These are phyloP conservation scores for Paxillus ammoniavirescens DNA, from an alignment of 768 basidiomycete species.

Conservation along the genomic window DNA sequence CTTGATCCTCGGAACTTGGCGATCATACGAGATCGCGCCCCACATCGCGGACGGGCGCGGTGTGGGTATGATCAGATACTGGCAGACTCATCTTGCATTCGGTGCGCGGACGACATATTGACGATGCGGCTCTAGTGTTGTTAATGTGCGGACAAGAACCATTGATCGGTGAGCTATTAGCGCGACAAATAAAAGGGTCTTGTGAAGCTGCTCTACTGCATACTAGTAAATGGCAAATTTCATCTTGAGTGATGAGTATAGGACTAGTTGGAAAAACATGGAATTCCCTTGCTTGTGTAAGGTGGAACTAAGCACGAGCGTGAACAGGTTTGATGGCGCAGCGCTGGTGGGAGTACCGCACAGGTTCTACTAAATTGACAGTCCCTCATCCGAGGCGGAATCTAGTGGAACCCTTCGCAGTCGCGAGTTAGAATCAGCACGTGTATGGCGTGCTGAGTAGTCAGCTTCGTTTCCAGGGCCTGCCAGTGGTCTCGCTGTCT, in stretches of 20 bases:
- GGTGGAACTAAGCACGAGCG: too few species aligned
- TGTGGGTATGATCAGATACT: conserved; percentile 36
- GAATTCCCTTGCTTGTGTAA: too few species aligned
- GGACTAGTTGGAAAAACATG: too few species aligned
- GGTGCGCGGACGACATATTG: too few species aligned
- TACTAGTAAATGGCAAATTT: background rate
- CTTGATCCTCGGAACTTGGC: conserved; percentile 20
- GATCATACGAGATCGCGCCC: conserved; percentile 28
- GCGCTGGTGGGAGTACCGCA: too few species aligned
- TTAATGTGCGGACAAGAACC: conserved; percentile 31
- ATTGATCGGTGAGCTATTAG: conserved; percentile 27
- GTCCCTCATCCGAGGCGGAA: too few species aligned
- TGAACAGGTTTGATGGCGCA: too few species aligned
- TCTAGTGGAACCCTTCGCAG: too few species aligned
- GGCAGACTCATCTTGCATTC: conserved; percentile 5
- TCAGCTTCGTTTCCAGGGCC: background rate
- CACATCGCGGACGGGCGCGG: conserved; percentile 31
- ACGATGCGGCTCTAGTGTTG: conserved; percentile 31
- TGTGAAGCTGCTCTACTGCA: background rate
- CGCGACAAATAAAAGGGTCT: background rate
- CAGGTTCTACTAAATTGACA: too few species aligned
- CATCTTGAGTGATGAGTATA: too few species aligned
- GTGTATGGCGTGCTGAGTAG: background rate
- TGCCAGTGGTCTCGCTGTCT: background rate
- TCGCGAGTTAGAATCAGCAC: background rate